These are phyloP conservation scores for Lyophyllum semitale DNA, from an alignment of 768 basidiomycete species.

Conservation along the genomic window DNA sequence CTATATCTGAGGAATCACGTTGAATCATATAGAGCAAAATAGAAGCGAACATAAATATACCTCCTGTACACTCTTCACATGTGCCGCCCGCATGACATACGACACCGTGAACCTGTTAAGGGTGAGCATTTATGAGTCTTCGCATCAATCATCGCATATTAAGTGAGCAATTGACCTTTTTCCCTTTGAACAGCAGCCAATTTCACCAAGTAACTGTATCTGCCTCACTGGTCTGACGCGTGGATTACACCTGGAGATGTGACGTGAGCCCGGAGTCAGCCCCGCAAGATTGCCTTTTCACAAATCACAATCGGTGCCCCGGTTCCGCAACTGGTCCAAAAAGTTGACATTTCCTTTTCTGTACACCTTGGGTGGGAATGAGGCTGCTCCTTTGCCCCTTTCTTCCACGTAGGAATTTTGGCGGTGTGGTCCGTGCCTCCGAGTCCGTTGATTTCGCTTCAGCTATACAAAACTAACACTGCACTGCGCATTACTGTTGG, in stretches of 20 bases:
- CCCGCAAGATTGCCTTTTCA: not conserved
- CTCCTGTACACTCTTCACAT: not conserved
- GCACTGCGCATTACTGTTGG: not conserved
- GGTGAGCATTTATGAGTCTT: not conserved
- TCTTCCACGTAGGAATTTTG: not conserved
- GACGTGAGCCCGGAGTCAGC: constrained; percentile 1
- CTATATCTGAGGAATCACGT: not conserved
- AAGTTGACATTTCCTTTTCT: not conserved
- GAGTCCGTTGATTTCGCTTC: not conserved
- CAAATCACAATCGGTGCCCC: not conserved
- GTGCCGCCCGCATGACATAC: not conserved
- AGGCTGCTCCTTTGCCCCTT: not conserved
- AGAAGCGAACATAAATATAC: not conserved
- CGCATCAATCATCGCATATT: not conserved
- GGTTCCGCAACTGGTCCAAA: not conserved
- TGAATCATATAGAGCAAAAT: not conserved
- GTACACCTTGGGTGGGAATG: not conserved
- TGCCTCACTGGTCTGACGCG: not conserved
- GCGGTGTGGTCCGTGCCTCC: not conserved
- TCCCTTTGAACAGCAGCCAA: not conserved
- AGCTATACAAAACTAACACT: not conserved
- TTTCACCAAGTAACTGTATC: not conserved
- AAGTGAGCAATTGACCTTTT: constrained; percentile 5
- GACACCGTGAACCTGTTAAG: not conserved
- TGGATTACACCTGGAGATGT: too few relatives aligned